Evolutionary conservation across 257 asterid species (phyloP).

Genomic region (Solanum medicagineum): DNA sequence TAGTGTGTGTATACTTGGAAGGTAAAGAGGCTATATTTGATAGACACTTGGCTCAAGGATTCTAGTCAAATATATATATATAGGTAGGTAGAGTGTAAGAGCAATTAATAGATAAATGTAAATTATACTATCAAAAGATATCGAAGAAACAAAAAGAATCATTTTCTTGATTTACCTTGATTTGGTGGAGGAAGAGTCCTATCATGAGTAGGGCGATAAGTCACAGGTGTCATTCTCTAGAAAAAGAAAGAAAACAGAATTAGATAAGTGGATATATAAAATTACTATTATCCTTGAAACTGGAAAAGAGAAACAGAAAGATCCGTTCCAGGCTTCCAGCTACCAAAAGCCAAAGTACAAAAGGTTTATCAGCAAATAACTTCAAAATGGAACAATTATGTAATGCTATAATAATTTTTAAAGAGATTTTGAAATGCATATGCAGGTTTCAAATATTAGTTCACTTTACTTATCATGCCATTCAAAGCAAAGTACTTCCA

Average conservation of each 20-base stretch:
- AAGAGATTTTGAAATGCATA: background rate
- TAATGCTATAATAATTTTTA: background rate
- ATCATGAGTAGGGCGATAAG: slow-evolving; percentile 32
- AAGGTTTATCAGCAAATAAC: background rate
- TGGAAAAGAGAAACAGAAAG: background rate
- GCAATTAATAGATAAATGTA: background rate
- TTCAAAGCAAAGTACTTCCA: background rate
- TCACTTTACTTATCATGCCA: background rate
- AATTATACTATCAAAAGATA: background rate
- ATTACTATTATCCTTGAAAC: background rate
- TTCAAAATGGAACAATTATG: background rate
- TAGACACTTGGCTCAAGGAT: background rate
- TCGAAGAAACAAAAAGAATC: background rate
- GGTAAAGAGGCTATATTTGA: background rate
- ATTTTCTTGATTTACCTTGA: slow-evolving; percentile 20
- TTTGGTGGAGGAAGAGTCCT: slow-evolving; percentile 33
- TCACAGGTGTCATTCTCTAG: slow-evolving; percentile 26
- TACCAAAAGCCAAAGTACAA: background rate
- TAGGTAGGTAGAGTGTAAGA: background rate
- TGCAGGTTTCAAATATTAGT: background rate
- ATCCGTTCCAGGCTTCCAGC: background rate
- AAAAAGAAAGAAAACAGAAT: background rate
- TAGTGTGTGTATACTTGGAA: background rate
- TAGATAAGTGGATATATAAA: background rate
- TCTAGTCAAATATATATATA: background rate